phyloP scores from a whole-genome alignment of 306 rosid species.

The Trifolium repens region DNA sequence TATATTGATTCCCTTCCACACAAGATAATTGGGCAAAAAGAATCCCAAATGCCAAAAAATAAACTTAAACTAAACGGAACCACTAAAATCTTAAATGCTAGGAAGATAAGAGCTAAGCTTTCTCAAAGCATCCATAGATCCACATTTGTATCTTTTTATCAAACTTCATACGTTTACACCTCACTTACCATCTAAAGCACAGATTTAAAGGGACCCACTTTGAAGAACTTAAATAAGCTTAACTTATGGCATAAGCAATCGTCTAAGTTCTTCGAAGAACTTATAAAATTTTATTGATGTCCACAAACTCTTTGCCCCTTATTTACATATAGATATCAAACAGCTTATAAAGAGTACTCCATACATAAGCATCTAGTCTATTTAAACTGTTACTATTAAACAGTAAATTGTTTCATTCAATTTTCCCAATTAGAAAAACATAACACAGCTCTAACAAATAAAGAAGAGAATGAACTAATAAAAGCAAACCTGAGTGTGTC shows the following conservation, averaged over 20 bases:
- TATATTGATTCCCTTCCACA: neutral
- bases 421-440: neutral
- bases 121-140: constrained; percentile 1
- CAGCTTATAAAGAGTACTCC: neutral
- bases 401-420: neutral
- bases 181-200: constrained; percentile 19
- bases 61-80: neutral
- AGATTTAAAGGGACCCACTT: neutral
- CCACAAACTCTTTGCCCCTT: neutral
- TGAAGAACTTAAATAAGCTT: constrained; percentile 3
- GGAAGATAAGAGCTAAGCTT: constrained; percentile 6
- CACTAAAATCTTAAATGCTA: neutral
- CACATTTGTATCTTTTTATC: neutral
- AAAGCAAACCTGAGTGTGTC: constrained; percentile 78
- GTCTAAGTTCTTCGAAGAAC: neutral
- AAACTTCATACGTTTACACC: neutral
- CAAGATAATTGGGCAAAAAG: too few species aligned
- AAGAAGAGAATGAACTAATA: neutral
- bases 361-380: neutral
- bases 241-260: constrained; percentile 5
- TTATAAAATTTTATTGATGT: neutral
- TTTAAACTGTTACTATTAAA: neutral
- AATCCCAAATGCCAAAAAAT: too few species aligned
- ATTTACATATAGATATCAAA: neutral
- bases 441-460: neutral